Evolutionary conservation across 2,329 filamentous ascomycete species (phyloP).

Genomic region (Penicillium sp.): DNA sequence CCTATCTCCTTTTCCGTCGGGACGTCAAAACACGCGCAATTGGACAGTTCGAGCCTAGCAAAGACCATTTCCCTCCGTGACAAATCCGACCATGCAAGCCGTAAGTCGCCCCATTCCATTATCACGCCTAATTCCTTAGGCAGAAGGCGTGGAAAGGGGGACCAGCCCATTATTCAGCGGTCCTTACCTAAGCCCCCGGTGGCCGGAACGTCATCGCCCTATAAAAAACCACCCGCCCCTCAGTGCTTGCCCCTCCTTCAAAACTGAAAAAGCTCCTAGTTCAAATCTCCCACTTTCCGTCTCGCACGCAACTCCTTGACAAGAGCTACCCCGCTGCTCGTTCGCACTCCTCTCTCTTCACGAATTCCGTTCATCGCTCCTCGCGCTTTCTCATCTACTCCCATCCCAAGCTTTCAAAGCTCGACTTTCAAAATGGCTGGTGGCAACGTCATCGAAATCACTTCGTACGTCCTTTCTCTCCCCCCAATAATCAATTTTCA

Average conservation of each 20-base stretch:
- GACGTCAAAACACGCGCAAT: constrained; percentile 13
- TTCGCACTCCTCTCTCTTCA: constrained; percentile 19
- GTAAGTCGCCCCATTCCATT: constrained; percentile 13
- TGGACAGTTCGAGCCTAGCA: constrained; percentile 6
- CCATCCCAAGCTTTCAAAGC: constrained; percentile 17
- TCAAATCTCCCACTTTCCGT: constrained; percentile 15
- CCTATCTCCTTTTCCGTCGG: constrained; percentile 18
- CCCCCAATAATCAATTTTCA: too few species aligned
- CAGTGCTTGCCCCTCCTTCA: constrained; percentile 14
- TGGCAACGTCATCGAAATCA: constrained; percentile 26
- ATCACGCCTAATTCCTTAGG: background rate
- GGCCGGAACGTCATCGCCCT: constrained; percentile 32
- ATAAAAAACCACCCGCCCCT: constrained; percentile 28
- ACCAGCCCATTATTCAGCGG: constrained; percentile 25
- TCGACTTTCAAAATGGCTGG: constrained; percentile 25
- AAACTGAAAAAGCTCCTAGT: constrained; percentile 14
- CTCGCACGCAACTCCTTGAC: constrained; percentile 9
- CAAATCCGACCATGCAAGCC: constrained; percentile 17
- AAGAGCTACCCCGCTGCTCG: constrained; percentile 10
- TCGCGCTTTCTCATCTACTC: constrained; percentile 16
- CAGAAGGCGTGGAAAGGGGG: background rate
- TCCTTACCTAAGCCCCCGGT: constrained; percentile 18
- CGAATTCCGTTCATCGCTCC: constrained; percentile 25
- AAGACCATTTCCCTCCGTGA: background rate
- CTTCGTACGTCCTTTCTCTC: constrained; percentile 18